Base-by-base conservation (phyloP, 129 eudicot species). In the Saussurea involucrata region DNA sequence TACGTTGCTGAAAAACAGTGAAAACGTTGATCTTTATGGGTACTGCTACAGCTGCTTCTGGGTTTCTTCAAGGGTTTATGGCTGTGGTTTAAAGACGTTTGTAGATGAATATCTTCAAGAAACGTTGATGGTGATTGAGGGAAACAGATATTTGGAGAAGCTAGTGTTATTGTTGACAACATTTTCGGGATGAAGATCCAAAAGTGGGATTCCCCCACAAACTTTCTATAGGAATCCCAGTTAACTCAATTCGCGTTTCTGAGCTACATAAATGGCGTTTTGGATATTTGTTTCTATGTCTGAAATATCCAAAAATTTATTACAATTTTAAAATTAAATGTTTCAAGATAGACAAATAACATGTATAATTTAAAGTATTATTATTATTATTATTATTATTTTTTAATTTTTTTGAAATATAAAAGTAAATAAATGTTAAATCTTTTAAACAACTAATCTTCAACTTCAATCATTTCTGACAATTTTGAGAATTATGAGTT, bases 121-220 rank as follows among this genome's bases (percentile, higher is more conserved):
- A 58, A 74, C 4, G 82, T 49, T 5, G 49, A 28, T 57, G 81
- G 58, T 53, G 79, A 63, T 53, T 80, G 84, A 55, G 57, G 42
- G 10, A 76, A 57, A 76, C 20, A 57, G 61, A 72, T 29, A 22
- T 80, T 72, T 1, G 82, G 73, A 7, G 82, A 24, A 73, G 65
- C 20, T 11, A 76, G 20, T 36, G 84, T 71, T 18, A 36, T 34
- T 3, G 82, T 15, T 17, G 87, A 76, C 49, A 84, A 69, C 87
- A 76, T 80, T 29, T 79, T 80, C 6, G 61, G 24, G 67, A 77
- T 5, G 74, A 77, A 18, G 22, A 24, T 77, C 57, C 58, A 3
- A 21, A 67, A 29, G 24, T 53, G 67, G 60, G 79, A 75, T 75
- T 75, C 63, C 25, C 46, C 63, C 42, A 33, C 46, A 76, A 44